Evolutionary conservation across 768 basidiomycete species (phyloP), one percentile per base, ranked within the genome.

Genomic region (Tylopilus subfusipes): DNA sequence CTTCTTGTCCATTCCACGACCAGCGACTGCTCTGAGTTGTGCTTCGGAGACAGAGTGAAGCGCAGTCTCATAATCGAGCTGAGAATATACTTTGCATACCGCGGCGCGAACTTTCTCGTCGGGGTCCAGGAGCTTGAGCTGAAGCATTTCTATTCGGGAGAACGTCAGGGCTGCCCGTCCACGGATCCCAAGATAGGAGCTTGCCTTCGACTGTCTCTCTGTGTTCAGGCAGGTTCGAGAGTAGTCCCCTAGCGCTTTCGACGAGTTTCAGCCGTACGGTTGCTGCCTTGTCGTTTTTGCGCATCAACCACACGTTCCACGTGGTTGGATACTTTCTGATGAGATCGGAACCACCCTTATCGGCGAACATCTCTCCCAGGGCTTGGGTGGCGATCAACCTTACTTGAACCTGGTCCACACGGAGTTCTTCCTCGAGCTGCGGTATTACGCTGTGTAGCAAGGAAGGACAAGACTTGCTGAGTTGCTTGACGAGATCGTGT

Each of bases 101-200:
- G 92, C 86, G 7, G 88, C 83, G 27, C 97, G 83, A 39, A 99
- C 86, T 64, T 85, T 90, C 55, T 98, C 97, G 58, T 98, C 97
- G 0, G 91, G 86, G 68, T 99, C 97, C 1, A 81, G 62, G 6
- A 96, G 71, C 63, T 95, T 95, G 14, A 71, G 65, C 22, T 70
- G 65, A 30, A 95, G 71, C 33, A 82, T 74, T 4, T 82, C 89
- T 88, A 56, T 27, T 49, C 48, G 25, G 44, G 55, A 40, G 44
- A 33, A 47, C 16, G 48, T 55, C 52, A 50, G 58, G 44, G 34
- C 30, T 43, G 30, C 42, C n/a, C 33, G 19, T 44, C 31, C 34
- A 50, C 19, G 10, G 19, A 29, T 27, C 33, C n/a, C 19, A 43
- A 27, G 42, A 55, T 22, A 44, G n/a, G 48, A 29, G 68, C 78